Percentiles rank a stretch among this genome's conserved stretches.
phyloP scores from a whole-genome alignment of 805 yeast genomes.

The Hagleromyces aurorensis region DNA sequence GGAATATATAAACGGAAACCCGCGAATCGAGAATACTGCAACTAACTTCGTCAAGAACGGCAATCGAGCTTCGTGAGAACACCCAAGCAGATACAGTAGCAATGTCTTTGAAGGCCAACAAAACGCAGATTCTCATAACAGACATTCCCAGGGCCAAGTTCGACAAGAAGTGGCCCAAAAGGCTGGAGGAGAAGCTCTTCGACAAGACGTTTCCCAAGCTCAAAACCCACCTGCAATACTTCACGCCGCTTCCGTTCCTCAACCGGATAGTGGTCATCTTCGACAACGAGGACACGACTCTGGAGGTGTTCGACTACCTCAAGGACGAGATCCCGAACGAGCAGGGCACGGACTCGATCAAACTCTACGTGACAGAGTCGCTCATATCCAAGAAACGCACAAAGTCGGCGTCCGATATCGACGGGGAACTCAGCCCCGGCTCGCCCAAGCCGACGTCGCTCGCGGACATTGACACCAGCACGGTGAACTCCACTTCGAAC shows the following conservation, averaged over 20 bases:
- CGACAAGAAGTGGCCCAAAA: conserved; percentile 21
- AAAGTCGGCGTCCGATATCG: conserved; percentile 9
- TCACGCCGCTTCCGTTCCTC: conserved; percentile 35
- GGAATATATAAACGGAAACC: no score
- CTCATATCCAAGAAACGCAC: conserved; percentile 27
- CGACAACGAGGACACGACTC: conserved; percentile 23
- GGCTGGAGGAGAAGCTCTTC: conserved; percentile 19
- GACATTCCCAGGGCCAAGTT: conserved; percentile 24
- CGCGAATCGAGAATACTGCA: no score
- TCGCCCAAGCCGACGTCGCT: no score
- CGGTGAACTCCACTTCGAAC: conserved; percentile 1
- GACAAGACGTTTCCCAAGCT: conserved; percentile 19
- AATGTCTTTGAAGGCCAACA: no score
- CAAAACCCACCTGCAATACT: conserved; percentile 21
- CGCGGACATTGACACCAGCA: no score
- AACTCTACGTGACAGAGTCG: conserved; percentile 31
- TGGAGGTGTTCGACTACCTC: conserved; percentile 17
- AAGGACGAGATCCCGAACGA: conserved; percentile 7
- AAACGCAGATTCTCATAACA: conserved; percentile 29
- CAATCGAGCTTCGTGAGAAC: no score
- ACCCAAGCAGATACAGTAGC: no score
- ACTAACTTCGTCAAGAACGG: no score
- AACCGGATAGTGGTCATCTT: conserved; percentile 37
- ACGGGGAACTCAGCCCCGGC: no score
- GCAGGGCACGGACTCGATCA: conserved; percentile 12